phyloP scores from a whole-genome alignment of 768 basidiomycete species.

The Boletus insuetus region DNA sequence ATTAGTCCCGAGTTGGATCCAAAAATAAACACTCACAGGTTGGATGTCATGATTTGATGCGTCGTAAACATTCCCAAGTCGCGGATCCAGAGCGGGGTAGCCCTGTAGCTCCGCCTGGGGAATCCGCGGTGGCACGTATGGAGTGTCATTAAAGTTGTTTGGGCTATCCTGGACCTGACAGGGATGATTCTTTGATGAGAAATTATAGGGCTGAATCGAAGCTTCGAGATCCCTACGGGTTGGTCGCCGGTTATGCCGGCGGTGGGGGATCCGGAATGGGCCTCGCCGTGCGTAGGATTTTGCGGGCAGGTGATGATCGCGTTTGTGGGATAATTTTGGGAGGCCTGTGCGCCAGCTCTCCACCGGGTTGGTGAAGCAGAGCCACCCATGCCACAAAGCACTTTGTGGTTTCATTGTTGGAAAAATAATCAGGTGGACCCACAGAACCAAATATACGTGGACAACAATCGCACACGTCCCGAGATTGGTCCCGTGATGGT shows the following conservation, averaged over 20 bases:
- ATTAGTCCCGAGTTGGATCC: not conserved
- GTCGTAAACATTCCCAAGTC: conserved; percentile 3
- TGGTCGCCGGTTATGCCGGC: conserved; percentile 14
- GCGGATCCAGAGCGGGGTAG: conserved; percentile 17
- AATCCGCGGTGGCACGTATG: conserved; percentile 29
- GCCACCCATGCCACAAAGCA: conserved; percentile 20
- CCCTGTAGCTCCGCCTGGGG: conserved; percentile 17
- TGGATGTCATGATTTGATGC: conserved; percentile 13
- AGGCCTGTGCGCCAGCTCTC: conserved; percentile 8
- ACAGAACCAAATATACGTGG: conserved; percentile 33
- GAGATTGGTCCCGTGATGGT: conserved; percentile 7
- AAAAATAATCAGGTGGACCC: conserved; percentile 32
- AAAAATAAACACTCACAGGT: conserved; percentile 15
- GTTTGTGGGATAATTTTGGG: conserved; percentile 15
- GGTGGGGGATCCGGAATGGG: conserved; percentile 9
- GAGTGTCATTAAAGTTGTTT: conserved; percentile 17
- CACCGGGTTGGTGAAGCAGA: conserved; percentile 7
- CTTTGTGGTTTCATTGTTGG: conserved; percentile 26
- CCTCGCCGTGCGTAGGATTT: conserved; percentile 16
- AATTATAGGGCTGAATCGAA: conserved; percentile 8
- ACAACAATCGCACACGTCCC: conserved; percentile 22
- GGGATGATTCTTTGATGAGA: conserved; percentile 10
- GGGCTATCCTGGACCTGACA: no score
- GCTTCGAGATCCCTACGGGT: conserved; percentile 6
- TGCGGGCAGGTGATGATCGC: conserved; percentile 10